Base-by-base conservation (phyloP, 257 asterid genomes). In the Paulownia fortunei region DNA sequence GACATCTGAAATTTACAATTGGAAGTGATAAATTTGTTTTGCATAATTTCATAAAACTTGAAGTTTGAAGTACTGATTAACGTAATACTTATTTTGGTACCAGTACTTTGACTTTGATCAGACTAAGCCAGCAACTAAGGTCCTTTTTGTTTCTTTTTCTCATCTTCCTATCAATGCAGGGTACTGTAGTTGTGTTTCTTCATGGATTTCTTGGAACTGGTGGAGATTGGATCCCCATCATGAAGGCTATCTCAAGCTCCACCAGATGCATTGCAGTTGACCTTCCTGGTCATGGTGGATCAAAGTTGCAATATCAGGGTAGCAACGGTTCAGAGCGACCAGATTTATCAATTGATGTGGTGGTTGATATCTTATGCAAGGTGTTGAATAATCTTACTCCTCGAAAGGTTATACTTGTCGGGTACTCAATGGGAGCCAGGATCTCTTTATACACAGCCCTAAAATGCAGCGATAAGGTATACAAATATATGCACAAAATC, bases 391-490 rank as follows among this genome's bases (percentile, higher is more conserved):
- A 76, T 23, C 61, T 92, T 36, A 83, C 88, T 58, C 80, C 86
- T 19, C 84, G 59, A 63, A 93, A 91, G 80, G 96, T 96, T 67
- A 82, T 74, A 49, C 90, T 92, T 46, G 92, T 92, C 37, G 98
- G 98, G 16, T 96, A 93, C 88, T 96, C 99, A 5, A 88, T 96
- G 99, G 98, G 97, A 65, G 97, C 99, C 64, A 84, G 99, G 82
- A 92, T 96, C 72, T 82, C 98, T 47, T 79, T 93, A 55, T 83
- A 89, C 89, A 86, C 86, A 71, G 91, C 99, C 58, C 88, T 96
- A 21, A 91, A 88, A 83, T 68, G 80, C 86, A 86, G 86, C 69
- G 74, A 88, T 39, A 89, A 85, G 98, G 99, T 96, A 82, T 19
- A 36, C 12, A 32, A 42, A 44, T 44, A 8, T 19, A 81, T 55